These are phyloP conservation scores for Chalciporus chontae DNA, from an alignment of 768 basidiomycete species.

Conservation along the genomic window DNA sequence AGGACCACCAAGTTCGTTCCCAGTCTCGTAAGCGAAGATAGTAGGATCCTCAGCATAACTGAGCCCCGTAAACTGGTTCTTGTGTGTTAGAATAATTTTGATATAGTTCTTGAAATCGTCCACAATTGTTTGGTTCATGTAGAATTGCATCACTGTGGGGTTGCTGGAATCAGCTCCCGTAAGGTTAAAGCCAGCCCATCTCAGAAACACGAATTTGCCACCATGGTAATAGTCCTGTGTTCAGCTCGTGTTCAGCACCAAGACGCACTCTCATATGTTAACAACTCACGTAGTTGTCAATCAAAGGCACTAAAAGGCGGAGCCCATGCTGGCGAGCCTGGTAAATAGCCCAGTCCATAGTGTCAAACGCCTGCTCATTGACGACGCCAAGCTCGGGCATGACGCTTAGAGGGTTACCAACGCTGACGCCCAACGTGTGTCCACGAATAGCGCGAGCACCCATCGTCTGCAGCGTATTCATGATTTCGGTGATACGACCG, in stretches of 20 bases:
- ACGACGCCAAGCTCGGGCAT: conserved; percentile 10
- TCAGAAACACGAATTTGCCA: conserved; percentile 31
- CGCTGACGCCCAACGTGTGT: conserved; percentile 28
- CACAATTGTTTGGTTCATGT: conserved; percentile 44
- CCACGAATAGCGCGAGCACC: conserved; percentile 21
- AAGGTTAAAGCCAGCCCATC: conserved; percentile 14
- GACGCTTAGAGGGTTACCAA: conserved; percentile 22
- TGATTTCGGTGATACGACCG: conserved; percentile 6
- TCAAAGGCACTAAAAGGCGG: conserved; percentile 15
- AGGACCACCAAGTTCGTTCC: conserved; percentile 6
- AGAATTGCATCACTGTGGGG: conserved; percentile 37
- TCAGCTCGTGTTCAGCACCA: background rate
- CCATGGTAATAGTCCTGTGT: conserved; percentile 24
- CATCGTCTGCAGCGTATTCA: conserved; percentile 9
- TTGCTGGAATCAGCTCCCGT: conserved; percentile 24
- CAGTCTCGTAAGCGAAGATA: conserved; percentile 1
- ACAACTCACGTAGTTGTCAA: conserved; percentile 19
- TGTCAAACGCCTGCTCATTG: conserved; percentile 25
- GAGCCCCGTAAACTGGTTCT: conserved; percentile 13
- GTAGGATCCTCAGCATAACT: conserved; percentile 9
- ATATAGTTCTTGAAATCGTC: conserved; percentile 48
- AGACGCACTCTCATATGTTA: too few relatives aligned
- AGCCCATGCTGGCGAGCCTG: conserved; percentile 7
- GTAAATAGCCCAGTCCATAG: conserved; percentile 30
- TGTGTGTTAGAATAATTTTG: conserved; percentile 22